Evolutionary conservation across 331 rosid species (phyloP).

Genomic region (Prunus yedoensis): DNA sequence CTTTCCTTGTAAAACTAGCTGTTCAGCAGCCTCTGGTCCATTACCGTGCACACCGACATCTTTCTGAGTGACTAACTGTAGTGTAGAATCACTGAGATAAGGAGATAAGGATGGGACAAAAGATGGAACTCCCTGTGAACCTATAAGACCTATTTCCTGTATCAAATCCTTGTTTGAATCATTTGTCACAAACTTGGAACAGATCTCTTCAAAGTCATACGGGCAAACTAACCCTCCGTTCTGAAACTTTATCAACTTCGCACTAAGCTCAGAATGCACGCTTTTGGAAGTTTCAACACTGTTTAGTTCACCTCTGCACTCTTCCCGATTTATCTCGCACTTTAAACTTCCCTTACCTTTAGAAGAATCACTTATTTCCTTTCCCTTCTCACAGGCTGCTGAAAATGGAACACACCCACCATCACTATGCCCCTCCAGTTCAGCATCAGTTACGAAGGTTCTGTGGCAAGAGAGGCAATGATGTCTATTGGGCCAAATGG

Average conservation of each 20-base stretch:
- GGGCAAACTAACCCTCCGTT: constrained; percentile 66
- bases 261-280: constrained; percentile 47
- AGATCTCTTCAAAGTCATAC: constrained; percentile 63
- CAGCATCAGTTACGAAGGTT: constrained; percentile 58
- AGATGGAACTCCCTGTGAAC: constrained; percentile 66
- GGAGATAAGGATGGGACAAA: constrained; percentile 57
- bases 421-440: constrained; percentile 73
- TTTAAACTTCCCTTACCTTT: constrained; percentile 60
- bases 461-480: constrained; percentile 91
- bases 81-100: constrained; percentile 47
- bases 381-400: constrained; percentile 45
- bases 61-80: constrained; percentile 39
- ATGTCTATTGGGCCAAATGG: constrained; percentile 70
- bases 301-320: constrained; percentile 42
- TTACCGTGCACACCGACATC: constrained; percentile 33
- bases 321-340: constrained; percentile 46
- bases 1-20: constrained; percentile 41
- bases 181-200: constrained; percentile 69
- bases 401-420: constrained; percentile 61
- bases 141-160: constrained; percentile 80
- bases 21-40: constrained; percentile 40
- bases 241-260: constrained; percentile 69
- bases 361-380: constrained; percentile 50
- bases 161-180: constrained; percentile 75
- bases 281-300: constrained; percentile 35